Percentiles rank a stretch among this genome's conserved stretches.
Evolutionary conservation across 371 early-diverging fungal genomes (phyloP).

Genomic region (Choanephora cucurbitarum): DNA sequence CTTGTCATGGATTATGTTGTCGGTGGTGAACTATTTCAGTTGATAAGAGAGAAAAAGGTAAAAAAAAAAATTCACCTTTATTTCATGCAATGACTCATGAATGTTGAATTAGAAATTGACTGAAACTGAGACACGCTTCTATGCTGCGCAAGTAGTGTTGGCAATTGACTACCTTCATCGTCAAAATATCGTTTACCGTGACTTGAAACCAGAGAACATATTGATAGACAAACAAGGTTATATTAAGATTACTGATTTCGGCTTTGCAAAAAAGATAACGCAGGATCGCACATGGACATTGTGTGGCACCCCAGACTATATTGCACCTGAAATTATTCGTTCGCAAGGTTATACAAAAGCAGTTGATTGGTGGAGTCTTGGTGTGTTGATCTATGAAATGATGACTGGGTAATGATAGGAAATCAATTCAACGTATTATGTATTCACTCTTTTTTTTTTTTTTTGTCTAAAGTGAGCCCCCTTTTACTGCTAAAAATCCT

Average conservation of each 20-base stretch:
- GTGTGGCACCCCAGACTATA: constrained; percentile 98
- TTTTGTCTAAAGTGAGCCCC: constrained; percentile 54
- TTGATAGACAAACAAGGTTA: constrained; percentile 88
- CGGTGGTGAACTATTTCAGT: constrained; percentile 90
- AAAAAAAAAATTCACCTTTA: too few relatives aligned
- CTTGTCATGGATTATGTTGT: constrained; percentile 93
- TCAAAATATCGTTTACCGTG: constrained; percentile 88
- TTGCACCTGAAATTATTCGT: constrained; percentile 92
- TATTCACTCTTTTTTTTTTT: constrained; percentile 28
- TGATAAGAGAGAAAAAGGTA: constrained; percentile 51
- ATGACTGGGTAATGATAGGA: constrained; percentile 68
- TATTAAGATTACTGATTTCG: constrained; percentile 99
- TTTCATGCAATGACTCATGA: too few relatives aligned
- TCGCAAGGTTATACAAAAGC: constrained; percentile 89
- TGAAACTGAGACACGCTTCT: constrained; percentile 81
- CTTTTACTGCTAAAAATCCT: constrained; percentile 54
- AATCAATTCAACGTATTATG: too few relatives aligned
- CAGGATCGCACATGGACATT: constrained; percentile 90
- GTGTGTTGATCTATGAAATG: constrained; percentile 96
- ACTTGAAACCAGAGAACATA: constrained; percentile 94
- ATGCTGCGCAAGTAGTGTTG: constrained; percentile 70
- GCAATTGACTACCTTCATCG: constrained; percentile 88
- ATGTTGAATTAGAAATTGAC: constrained; percentile 84
- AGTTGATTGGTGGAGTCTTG: constrained; percentile 99
- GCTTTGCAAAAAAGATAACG: constrained; percentile 95